Percentiles rank a stretch among this genome's conserved stretches.
These are phyloP conservation scores for Immersiporthe knoxdaviesiana DNA, from an alignment of 2,329 filamentous ascomycete species.

Conservation along the genomic window DNA sequence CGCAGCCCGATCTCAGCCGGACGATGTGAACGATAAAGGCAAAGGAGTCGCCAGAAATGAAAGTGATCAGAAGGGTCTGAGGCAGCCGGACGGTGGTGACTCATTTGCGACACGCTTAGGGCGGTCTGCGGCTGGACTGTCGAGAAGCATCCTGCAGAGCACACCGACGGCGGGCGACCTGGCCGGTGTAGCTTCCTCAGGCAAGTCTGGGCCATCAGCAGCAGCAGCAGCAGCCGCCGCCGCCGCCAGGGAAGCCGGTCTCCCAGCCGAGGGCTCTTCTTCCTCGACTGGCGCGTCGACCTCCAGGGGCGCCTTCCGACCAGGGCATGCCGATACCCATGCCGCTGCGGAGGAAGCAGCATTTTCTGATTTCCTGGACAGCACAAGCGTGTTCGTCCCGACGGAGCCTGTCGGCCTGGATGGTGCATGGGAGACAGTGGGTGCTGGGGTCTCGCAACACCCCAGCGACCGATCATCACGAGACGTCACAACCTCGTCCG, in stretches of 20 bases:
- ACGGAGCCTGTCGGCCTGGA: slow-evolving; percentile 31
- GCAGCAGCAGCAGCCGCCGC: no score
- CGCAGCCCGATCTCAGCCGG: slow-evolving; percentile 2
- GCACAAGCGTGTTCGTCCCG: slow-evolving; percentile 31
- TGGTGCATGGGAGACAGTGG: slow-evolving; percentile 28
- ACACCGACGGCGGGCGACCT: slow-evolving; percentile 21
- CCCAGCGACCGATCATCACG: background rate
- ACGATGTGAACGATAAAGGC: slow-evolving; percentile 23
- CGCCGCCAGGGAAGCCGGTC: background rate
- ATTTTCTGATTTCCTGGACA: slow-evolving; percentile 44
- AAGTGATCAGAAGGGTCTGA: background rate
- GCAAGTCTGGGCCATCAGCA: slow-evolving; percentile 21
- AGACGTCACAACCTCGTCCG: slow-evolving; percentile 30
- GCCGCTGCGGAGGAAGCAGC: slow-evolving; percentile 39
- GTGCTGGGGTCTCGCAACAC: background rate
- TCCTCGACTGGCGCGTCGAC: slow-evolving; percentile 26
- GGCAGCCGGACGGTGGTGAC: slow-evolving; percentile 14
- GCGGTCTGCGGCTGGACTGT: slow-evolving; percentile 32
- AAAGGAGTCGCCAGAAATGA: slow-evolving; percentile 23
- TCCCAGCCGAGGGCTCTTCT: slow-evolving; percentile 33
- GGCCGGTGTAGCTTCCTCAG: slow-evolving; percentile 17
- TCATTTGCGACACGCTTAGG: slow-evolving; percentile 32
- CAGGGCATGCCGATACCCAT: slow-evolving; percentile 36
- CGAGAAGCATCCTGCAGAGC: slow-evolving; percentile 34
- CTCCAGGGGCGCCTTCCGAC: slow-evolving; percentile 35